Percentiles rank a stretch among this genome's conserved stretches.
Conservation (phyloP, 306 rosid genomes). For the Castanopsis chinensis region DNA sequence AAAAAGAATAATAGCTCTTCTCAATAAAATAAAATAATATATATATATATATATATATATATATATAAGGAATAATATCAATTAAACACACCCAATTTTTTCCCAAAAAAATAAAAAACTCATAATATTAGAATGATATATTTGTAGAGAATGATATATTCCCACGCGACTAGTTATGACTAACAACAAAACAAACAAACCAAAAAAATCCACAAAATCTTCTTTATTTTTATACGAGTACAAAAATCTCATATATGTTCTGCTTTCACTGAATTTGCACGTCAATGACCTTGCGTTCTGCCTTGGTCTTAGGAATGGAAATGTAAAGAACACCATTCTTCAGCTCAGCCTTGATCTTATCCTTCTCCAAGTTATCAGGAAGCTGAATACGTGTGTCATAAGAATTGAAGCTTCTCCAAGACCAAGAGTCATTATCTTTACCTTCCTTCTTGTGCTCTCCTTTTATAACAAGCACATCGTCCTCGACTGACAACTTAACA, state of each 20-base stretch:
- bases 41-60: too few species aligned
- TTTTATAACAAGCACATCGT: slow-evolving; percentile 55
- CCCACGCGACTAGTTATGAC: too few species aligned
- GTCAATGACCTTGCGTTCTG: slow-evolving; percentile 69
- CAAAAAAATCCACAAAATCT: too few species aligned
- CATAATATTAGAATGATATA: too few species aligned
- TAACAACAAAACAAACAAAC: too few species aligned
- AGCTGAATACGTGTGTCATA: slow-evolving; percentile 58
- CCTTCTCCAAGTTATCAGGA: slow-evolving; percentile 63
- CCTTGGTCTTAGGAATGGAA: slow-evolving; percentile 57
- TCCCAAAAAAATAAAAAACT: too few species aligned
- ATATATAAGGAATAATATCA: too few species aligned
- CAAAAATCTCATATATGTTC: background rate
- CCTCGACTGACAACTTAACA: slow-evolving; percentile 67
- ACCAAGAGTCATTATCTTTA: slow-evolving; percentile 43
- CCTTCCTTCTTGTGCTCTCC: slow-evolving; percentile 42
- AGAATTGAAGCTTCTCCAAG: slow-evolving; percentile 41
- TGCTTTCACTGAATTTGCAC: slow-evolving; percentile 54
- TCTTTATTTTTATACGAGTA: too few species aligned
- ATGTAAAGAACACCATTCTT: slow-evolving; percentile 86
- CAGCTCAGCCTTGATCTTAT: slow-evolving; percentile 69
- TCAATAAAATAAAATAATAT: too few species aligned
- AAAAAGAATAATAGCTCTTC: too few species aligned
- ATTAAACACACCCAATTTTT: too few species aligned
- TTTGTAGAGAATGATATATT: too few species aligned